Evolutionary conservation across 2,329 filamentous ascomycete genomes (phyloP).

Genomic region (Aspergillus persii): DNA sequence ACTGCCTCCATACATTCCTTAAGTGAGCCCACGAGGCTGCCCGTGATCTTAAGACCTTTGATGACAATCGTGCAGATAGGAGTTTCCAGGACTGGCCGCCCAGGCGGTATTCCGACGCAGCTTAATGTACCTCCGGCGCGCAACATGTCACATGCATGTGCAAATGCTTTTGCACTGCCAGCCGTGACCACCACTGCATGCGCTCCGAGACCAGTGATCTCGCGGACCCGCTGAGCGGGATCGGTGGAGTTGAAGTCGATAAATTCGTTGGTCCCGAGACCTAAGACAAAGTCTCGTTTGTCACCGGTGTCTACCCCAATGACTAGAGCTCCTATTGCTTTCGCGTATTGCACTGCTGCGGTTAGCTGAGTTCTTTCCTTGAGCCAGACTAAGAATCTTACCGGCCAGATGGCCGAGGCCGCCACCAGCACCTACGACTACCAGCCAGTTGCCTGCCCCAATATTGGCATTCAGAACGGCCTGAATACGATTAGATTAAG

Average conservation of each 20-base stretch:
- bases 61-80: constrained; percentile 47
- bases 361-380: not conserved
- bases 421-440: constrained; percentile 48
- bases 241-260: constrained; percentile 42
- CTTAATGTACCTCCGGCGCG: constrained; percentile 44
- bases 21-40: constrained; percentile 46
- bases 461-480: constrained; percentile 44
- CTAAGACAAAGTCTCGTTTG: constrained; percentile 40
- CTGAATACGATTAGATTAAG: constrained; percentile 18
- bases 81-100: constrained; percentile 39
- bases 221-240: constrained; percentile 32
- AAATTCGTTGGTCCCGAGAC: constrained; percentile 41
- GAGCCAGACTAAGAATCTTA: constrained; percentile 15
- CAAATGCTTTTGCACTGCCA: constrained; percentile 42
- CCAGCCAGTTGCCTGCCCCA: constrained; percentile 41
- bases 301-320: constrained; percentile 44
- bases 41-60: constrained; percentile 44
- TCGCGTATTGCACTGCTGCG: constrained; percentile 44
- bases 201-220: constrained; percentile 41
- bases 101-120: constrained; percentile 46
- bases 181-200: constrained; percentile 45
- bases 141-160: constrained; percentile 45
- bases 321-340: constrained; percentile 41
- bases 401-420: constrained; percentile 48
- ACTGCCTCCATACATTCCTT: constrained; percentile 49